Conservation (phyloP, 1,284 basidiomycete species). For the Austroboletus rostrupii region DNA sequence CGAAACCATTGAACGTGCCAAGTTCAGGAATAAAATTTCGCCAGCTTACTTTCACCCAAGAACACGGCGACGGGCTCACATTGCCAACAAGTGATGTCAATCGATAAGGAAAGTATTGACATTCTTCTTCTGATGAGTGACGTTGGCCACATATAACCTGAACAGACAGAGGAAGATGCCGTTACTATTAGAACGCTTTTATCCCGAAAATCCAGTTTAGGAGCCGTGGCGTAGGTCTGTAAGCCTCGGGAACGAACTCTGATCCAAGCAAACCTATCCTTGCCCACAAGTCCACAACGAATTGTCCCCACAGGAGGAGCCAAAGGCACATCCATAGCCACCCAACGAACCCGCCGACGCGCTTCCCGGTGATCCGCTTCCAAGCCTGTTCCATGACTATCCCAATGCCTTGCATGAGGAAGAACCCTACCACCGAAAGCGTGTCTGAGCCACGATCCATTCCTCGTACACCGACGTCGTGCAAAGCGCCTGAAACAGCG, state of each 20-base stretch:
- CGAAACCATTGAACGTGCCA: too few species aligned
- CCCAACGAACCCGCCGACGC: slow-evolving; percentile 44
- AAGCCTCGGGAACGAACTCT: slow-evolving; percentile 14
- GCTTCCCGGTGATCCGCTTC: slow-evolving; percentile 37
- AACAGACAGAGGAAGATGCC: background rate
- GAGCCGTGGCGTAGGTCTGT: slow-evolving; percentile 19
- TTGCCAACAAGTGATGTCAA: too few species aligned
- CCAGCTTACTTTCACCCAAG: too few species aligned
- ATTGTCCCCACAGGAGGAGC: slow-evolving; percentile 42
- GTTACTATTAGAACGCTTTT: background rate
- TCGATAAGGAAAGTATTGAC: background rate
- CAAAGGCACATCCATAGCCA: slow-evolving; percentile 48
- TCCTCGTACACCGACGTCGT: slow-evolving; percentile 54
- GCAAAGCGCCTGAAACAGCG: slow-evolving; percentile 51
- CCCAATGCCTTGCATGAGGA: slow-evolving; percentile 53
- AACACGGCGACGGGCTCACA: too few species aligned
- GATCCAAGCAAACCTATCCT: slow-evolving; percentile 35
- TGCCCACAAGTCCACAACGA: slow-evolving; percentile 51
- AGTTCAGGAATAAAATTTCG: too few species aligned
- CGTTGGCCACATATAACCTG: background rate
- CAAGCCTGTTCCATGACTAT: slow-evolving; percentile 46
- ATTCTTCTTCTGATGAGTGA: background rate
- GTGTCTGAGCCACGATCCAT: slow-evolving; percentile 53
- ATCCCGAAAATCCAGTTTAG: slow-evolving; percentile 13
- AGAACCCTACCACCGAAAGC: slow-evolving; percentile 45